These are phyloP conservation scores for Pachyrhizus erosus DNA, from an alignment of 306 rosid species.

Conservation along the genomic window DNA sequence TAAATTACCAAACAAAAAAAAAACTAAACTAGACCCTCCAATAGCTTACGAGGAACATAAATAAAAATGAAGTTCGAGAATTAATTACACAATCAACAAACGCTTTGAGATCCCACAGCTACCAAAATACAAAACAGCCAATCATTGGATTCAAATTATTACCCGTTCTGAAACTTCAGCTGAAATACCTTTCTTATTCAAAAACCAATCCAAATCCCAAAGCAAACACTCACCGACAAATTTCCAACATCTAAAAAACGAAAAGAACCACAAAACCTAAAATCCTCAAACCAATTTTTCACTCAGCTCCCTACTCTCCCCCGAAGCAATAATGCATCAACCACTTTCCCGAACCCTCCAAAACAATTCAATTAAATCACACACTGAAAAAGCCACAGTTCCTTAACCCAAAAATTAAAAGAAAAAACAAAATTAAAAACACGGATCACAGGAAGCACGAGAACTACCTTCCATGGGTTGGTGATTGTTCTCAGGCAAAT, in stretches of 20 bases:
- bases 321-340: background rate
- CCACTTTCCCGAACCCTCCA: background rate
- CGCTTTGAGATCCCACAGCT: background rate
- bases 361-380: conserved; percentile 38
- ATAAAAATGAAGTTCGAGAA: background rate
- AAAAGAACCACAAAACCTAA: conserved; percentile 4
- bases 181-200: background rate
- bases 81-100: conserved; percentile 20
- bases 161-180: background rate
- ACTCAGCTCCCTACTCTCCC: background rate
- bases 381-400: background rate
- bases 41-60: conserved; percentile 1
- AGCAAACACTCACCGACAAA: background rate
- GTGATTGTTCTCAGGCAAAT: conserved; percentile 79
- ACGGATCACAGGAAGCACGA: conserved; percentile 45
- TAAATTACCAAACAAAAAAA: background rate
- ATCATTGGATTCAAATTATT: background rate
- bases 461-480: conserved; percentile 79
- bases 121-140: conserved; percentile 5
- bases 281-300: conserved; percentile 13
- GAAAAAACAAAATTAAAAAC: background rate
- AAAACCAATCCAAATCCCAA: conserved; percentile 2
- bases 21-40: conserved; percentile 31
- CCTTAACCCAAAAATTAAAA: background rate
- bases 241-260: background rate